A percentile compares a stretch with the other conserved stretches of the same genome.
These are phyloP conservation scores for Adiantum capillusveneris DNA, from an alignment of 75 land plant genomes.

Conservation along the genomic window DNA sequence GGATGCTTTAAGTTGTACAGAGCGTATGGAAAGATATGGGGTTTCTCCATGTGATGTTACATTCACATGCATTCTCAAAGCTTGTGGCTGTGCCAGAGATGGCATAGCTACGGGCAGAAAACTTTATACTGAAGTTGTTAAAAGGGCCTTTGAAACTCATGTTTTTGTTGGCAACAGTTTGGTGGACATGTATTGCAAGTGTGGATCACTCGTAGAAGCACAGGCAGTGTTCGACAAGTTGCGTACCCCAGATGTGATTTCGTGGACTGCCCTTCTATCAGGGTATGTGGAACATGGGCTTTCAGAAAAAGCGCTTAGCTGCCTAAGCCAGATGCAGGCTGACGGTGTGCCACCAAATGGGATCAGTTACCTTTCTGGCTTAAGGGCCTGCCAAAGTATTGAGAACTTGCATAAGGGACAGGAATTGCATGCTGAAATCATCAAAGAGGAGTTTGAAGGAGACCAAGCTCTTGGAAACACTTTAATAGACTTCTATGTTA, in stretches of 20 bases:
- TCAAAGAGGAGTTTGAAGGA: conserved; percentile 33
- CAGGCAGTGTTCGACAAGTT: conserved; percentile 7
- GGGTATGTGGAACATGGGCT: conserved; percentile 6
- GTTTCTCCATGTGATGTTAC: conserved; percentile 11
- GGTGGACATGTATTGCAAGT: conserved; percentile 6
- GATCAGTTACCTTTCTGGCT: neutral
- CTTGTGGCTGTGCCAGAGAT: too few relatives aligned
- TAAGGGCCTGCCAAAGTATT: conserved; percentile 19
- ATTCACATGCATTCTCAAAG: neutral
- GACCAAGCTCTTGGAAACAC: conserved; percentile 32
- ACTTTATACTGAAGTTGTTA: neutral
- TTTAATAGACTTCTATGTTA: conserved; percentile 41
- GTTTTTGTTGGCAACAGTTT: neutral
- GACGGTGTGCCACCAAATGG: neutral
- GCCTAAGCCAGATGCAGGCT: conserved; percentile 2
- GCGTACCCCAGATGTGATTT: conserved; percentile 7
- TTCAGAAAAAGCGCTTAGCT: conserved; percentile 3
- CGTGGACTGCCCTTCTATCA: conserved; percentile 15
- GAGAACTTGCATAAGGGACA: conserved; percentile 21
- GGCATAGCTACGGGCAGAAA: too few relatives aligned
- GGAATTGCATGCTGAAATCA: conserved; percentile 17
- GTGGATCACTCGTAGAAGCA: conserved; percentile 3
- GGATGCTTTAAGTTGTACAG: conserved; percentile 31
- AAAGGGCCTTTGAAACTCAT: neutral
- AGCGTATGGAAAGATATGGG: conserved; percentile 11